Conservation (phyloP, 2,329 filamentous ascomycete species). For the Nemania abortiva region DNA sequence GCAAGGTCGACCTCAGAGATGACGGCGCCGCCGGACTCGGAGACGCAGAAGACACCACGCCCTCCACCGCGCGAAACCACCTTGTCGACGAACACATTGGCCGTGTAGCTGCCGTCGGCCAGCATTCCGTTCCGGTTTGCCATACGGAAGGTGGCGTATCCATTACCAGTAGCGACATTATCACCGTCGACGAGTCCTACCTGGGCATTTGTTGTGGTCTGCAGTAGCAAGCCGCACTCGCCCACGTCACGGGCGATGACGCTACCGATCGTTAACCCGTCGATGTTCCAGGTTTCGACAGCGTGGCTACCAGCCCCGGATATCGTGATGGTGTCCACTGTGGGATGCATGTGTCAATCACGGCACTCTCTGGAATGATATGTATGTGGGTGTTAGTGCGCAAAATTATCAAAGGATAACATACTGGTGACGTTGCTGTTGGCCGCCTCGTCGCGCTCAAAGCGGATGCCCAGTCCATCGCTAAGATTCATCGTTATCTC, state of each 20-base stretch:
- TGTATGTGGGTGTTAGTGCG: too few species aligned
- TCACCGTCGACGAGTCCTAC: constrained; percentile 68
- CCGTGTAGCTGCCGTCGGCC: constrained; percentile 61
- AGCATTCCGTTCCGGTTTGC: constrained; percentile 67
- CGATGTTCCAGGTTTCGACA: constrained; percentile 71
- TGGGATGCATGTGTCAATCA: neutral
- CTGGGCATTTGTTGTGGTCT: constrained; percentile 63
- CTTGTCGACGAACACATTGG: constrained; percentile 65
- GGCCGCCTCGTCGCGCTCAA: constrained; percentile 65
- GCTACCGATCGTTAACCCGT: constrained; percentile 63
- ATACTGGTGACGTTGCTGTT: constrained; percentile 64
- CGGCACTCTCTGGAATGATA: neutral
- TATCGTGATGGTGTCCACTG: constrained; percentile 62
- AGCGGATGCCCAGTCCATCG: constrained; percentile 67
- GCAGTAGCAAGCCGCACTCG: constrained; percentile 68
- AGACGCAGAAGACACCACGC: constrained; percentile 69
- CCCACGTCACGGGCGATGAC: constrained; percentile 67
- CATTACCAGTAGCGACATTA: constrained; percentile 64
- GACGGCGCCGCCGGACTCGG: constrained; percentile 64
- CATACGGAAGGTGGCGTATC: constrained; percentile 68
- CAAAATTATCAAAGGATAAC: neutral
- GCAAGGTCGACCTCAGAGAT: constrained; percentile 64
- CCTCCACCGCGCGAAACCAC: constrained; percentile 68
- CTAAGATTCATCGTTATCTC: constrained; percentile 67
- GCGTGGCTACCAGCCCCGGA: constrained; percentile 67